Conservation (phyloP, 129 eudicot genomes). For the Flaveria trinervia region DNA sequence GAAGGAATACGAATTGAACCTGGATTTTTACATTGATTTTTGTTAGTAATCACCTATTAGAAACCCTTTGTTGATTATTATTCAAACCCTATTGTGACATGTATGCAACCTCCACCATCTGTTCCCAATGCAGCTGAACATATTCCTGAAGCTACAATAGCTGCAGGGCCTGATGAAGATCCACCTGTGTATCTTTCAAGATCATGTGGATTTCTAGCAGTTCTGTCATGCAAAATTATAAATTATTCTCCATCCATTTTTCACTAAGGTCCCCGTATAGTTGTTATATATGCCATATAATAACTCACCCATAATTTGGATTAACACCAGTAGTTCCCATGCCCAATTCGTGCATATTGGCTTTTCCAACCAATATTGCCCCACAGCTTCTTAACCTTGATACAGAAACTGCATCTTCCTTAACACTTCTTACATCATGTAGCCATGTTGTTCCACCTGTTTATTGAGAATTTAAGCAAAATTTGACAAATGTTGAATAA, state of each 20-base stretch:
- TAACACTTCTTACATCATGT: conserved; percentile 73
- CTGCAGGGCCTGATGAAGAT: conserved; percentile 98
- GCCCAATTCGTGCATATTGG: conserved; percentile 99
- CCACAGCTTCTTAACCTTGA: conserved; percentile 85
- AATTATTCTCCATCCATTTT: not conserved
- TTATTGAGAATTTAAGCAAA: conserved; percentile 32
- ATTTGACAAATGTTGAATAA: conserved; percentile 13
- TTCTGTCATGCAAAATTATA: conserved; percentile 49
- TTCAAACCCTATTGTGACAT: conserved; percentile 19
- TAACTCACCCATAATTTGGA: conserved; percentile 81
- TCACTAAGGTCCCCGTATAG: not conserved
- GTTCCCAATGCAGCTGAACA: conserved; percentile 97
- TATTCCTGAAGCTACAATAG: conserved; percentile 92
- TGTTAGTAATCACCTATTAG: conserved; percentile 10
- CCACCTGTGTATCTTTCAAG: conserved; percentile 95
- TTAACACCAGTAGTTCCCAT: conserved; percentile 97
- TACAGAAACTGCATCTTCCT: conserved; percentile 82
- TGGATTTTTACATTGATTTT: conserved; percentile 38
- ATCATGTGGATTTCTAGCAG: conserved; percentile 94
- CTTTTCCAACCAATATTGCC: conserved; percentile 88
- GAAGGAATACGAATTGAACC: conserved; percentile 97
- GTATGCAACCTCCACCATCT: conserved; percentile 92
- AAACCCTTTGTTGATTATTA: not conserved
- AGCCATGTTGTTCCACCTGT: conserved; percentile 90
- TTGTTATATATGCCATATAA: conserved; percentile 11